Base-by-base conservation (phyloP, 164 flowering plant genomes). In the Hamamelis virginiana region DNA sequence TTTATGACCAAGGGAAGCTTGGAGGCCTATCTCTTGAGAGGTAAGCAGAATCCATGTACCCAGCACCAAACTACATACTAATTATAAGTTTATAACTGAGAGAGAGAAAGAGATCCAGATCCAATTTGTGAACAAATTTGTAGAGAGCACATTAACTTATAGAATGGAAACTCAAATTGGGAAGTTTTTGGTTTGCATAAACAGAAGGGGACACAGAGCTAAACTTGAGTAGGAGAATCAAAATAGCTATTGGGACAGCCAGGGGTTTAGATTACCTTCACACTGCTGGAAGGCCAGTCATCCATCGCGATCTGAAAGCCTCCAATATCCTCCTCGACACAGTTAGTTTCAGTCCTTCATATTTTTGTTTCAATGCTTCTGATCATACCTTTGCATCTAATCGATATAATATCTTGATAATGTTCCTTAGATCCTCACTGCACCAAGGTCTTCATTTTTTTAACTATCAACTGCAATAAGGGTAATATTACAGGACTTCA, bases 191-290 rank as follows among this genome's bases (percentile, higher is more conserved):
- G 22, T 43, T 71, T 51, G 64, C 46, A 14, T 14, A 27, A 62
- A 62, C 69, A 62, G 80, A 64, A 22, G 13, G 33, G 13, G 50
- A 63, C 0, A 33, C 11, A 8, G 66, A 59, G 57, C 75, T 80
- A 9, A 70, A 28, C 43, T 80, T 81, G 83, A 73, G 68, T 16
- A 70, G 21, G 64, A 80, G 83, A 60, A 61, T 80, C 50, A 75
- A 70, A 73, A 66, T 77, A 25, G 79, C 79, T 1, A 9, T 70
- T 25, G 83, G 80, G 44, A 76, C 67, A 28, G 81, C 81, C 1
- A 80, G 46, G 57, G 83, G 77, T 10, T 68, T 80, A 48, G 75
- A 62, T 8, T 73, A 73, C 57, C 83, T 80, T 38, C 83, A 80
- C 56, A 60, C 25, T 3, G 46, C 61, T 5, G 15, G n/a, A n/a